Evolutionary conservation across 768 basidiomycete species (phyloP), one percentile per base, ranked within the genome.

Genomic region (Leccinum uliginosum): DNA sequence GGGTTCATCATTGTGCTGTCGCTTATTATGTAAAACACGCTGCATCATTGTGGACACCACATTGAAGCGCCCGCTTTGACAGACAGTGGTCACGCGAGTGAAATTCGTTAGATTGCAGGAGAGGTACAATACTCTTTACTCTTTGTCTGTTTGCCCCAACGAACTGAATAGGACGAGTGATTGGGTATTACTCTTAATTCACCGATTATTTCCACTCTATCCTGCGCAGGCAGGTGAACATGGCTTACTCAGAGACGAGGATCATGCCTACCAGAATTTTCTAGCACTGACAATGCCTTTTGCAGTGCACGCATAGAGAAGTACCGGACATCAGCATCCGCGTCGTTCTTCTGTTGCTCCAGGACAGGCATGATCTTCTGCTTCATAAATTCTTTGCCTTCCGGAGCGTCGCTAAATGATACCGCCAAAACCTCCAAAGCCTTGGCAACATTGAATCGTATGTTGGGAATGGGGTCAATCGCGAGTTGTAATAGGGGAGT

Each of bases 391-490:
- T 87, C 83, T 51, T 77, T 81, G 7, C 96, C 97, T 54, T 91
- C 89, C 1, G 80, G 67, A 6, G 77, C 75, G 50, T 73, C 72
- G 19, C 81, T 84, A 62, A 91, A 86, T 0, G 89, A 82, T 15
- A 75, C 76, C 1, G 91, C 91, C 63, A 98, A 80, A 14, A 93
- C 85, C 75, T 98, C 96, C 64, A 98, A 77, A 26, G 91, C 87
- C 73, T 98, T 98, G 24, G 95, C 90, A 27, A 98, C 95, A 71
- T 98, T 98, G 81, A 99, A 99, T 35, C 97, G 91, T 72, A 99
- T 98, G 74, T 99, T 99, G 53, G 97, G 97, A 69, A 99, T 98
- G 11, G 91, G 85, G 70, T 99, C 97, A 51, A 80, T 78, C 15
- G 91, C 86, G 46, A 99, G 83, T 57, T 85, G 80, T 56, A 96